phyloP scores from a whole-genome alignment of 768 basidiomycete species.

The Fomitopsis pulvina region DNA sequence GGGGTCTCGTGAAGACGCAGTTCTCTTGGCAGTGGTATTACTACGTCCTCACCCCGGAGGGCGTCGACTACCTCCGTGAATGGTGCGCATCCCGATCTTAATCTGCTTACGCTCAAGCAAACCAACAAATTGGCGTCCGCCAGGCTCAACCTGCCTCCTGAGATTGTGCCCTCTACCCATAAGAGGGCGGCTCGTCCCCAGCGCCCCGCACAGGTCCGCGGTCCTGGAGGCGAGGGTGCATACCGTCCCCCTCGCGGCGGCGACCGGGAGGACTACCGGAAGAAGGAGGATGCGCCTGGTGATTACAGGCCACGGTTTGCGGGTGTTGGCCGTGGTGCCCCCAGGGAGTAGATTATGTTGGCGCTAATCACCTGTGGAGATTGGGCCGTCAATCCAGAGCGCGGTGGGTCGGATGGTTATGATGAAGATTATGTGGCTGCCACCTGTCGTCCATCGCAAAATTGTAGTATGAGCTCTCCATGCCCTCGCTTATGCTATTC shows the following conservation, averaged over 20 bases:
- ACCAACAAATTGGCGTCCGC: background rate
- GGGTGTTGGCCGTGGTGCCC: constrained; percentile 84
- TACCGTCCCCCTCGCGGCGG: constrained; percentile 84
- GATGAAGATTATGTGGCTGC: constrained; percentile 14
- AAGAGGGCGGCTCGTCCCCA: constrained; percentile 90
- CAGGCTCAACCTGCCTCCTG: constrained; percentile 89
- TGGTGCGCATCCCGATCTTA: constrained; percentile 38
- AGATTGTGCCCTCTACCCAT: constrained; percentile 97
- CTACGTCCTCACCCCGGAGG: constrained; percentile 94
- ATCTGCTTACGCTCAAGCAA: background rate
- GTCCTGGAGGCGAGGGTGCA: constrained; percentile 63
- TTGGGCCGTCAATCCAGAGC: constrained; percentile 8
- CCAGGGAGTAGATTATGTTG: constrained; percentile 45
- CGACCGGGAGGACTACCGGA: constrained; percentile 86
- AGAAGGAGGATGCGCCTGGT: constrained; percentile 86
- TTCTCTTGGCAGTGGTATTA: constrained; percentile 99
- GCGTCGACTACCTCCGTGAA: constrained; percentile 94
- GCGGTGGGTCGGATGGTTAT: constrained; percentile 15
- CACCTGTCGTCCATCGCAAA: constrained; percentile 19
- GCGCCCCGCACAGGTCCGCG: constrained; percentile 69
- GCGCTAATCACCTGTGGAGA: background rate
- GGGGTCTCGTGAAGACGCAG: constrained; percentile 94
- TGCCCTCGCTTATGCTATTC: constrained; percentile 24
- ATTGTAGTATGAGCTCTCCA: constrained; percentile 25
- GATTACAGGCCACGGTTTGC: constrained; percentile 87